Evolutionary conservation across 1,284 basidiomycete genomes (phyloP), one percentile per base, ranked within the genome.

Genomic region (Cryptococcus sp.): DNA sequence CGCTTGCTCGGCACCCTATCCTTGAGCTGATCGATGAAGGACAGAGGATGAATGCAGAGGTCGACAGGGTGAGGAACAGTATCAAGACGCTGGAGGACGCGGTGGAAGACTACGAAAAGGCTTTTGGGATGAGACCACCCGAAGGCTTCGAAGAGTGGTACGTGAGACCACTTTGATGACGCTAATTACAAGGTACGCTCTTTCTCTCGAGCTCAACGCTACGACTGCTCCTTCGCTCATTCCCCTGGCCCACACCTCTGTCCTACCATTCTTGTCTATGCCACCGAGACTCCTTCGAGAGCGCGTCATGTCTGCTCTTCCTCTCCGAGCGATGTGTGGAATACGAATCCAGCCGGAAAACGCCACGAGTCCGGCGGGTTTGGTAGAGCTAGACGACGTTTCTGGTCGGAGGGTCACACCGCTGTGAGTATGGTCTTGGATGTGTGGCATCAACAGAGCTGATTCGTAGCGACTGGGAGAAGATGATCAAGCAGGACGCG

Each of bases 71-170:
- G 38, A 56, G 63, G n/a, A 45, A 45, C 2, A 47, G 45, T 9
- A 48, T 68, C 11, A 36, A 40, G 22, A 50, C 47, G 4, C 42
- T 68, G 18, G 39, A 60, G 26, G 62, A 68, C 42, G 62, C 66
- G 2, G 62, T 59, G 4, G 44, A 50, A 14, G 66, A 69, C 51
- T 71, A 72, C 48, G 40, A 47, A 31, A 28, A 46, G 22, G 58
- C 55, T 0, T 69, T 58, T 28, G 53, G 55, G 9, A 62, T 68
- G 58, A 45, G 55, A 25, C 67, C 70, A 12, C 68, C 70, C 1
- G 53, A 53, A 31, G 66, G 64, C 1, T 65, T 68, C 35, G 59
- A 62, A 6, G 14, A 31, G 16, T 68, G 64, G 66, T 63, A 28
- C 52, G 62, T 52, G 4, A 10, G 5, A 10, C 25, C 18, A 6